Conservation (phyloP, 495 filamentous ascomycete species). For the Aspergillus wentii region DNA sequence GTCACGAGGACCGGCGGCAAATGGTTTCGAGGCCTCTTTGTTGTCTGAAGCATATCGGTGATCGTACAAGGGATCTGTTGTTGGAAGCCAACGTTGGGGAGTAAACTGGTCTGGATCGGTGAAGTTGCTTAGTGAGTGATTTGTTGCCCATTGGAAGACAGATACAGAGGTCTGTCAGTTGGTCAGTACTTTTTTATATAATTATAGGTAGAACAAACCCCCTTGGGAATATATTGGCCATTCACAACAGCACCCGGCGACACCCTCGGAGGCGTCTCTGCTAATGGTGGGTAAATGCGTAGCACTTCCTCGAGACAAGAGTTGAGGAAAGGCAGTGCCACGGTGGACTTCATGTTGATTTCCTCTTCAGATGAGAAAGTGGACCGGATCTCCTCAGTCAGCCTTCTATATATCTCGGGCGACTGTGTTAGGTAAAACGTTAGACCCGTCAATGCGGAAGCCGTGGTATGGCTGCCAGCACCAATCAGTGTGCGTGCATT, state of each 20-base stretch:
- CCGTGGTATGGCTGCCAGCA: constrained; percentile 52
- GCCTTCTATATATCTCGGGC: constrained; percentile 24
- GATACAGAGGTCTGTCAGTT: constrained; percentile 24
- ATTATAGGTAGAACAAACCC: constrained; percentile 5
- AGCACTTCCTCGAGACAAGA: constrained; percentile 33
- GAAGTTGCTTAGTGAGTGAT: constrained; percentile 40
- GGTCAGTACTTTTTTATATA: neutral
- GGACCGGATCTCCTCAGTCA: constrained; percentile 27
- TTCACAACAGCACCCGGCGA: constrained; percentile 23
- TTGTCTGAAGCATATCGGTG: constrained; percentile 7
- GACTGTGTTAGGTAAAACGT: constrained; percentile 42
- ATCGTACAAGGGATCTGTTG: constrained; percentile 4
- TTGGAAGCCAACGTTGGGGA: constrained; percentile 39
- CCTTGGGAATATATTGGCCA: constrained; percentile 10
- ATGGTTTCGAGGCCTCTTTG: constrained; percentile 7
- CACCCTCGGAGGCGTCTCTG: constrained; percentile 21
- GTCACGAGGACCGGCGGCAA: constrained; percentile 9
- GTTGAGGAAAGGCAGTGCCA: constrained; percentile 28
- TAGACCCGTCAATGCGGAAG: constrained; percentile 43
- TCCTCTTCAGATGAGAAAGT: constrained; percentile 19
- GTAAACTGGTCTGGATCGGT: constrained; percentile 37
- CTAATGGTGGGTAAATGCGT: constrained; percentile 33
- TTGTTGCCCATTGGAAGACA: constrained; percentile 33
- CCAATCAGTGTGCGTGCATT: constrained; percentile 26
- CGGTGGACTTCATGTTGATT: constrained; percentile 26